A percentile compares a stretch with the other conserved stretches of the same genome.
phyloP scores from a whole-genome alignment of 371 early-diverging fungal species.

The Mortierella sp. region DNA sequence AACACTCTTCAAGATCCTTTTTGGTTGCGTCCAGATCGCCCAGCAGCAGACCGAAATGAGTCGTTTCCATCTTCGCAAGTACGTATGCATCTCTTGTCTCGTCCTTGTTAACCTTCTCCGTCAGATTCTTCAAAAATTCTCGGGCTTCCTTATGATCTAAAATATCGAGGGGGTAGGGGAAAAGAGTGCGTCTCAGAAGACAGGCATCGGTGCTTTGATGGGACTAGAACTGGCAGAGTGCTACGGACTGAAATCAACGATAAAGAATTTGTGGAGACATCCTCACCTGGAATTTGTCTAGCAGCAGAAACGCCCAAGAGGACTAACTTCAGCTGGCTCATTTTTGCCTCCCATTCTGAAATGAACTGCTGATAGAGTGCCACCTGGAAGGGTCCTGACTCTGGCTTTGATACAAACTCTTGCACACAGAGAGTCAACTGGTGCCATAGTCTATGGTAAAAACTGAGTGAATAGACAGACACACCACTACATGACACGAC shows the following conservation, averaged over 20 bases:
- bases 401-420: constrained; percentile 82
- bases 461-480: neutral
- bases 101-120: constrained; percentile 75
- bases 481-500: neutral
- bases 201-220: too few species aligned
- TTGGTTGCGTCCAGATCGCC: constrained; percentile 85
- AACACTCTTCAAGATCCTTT: constrained; percentile 85
- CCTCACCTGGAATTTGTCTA: constrained; percentile 77
- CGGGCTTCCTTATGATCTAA: constrained; percentile 73
- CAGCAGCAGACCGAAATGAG: constrained; percentile 81
- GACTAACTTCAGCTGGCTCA: constrained; percentile 93
- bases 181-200: too few species aligned
- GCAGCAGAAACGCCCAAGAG: constrained; percentile 83
- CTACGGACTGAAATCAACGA: neutral
- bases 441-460: constrained; percentile 89
- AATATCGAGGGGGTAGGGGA: neutral
- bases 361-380: constrained; percentile 91
- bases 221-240: too few species aligned
- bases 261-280: neutral
- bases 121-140: constrained; percentile 72
- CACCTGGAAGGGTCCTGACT: constrained; percentile 81
- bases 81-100: constrained; percentile 86
- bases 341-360: constrained; percentile 90
- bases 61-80: constrained; percentile 87
- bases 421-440: constrained; percentile 89